Base-by-base conservation (phyloP, 2,329 filamentous ascomycete species). In the Didymella pinodella region DNA sequence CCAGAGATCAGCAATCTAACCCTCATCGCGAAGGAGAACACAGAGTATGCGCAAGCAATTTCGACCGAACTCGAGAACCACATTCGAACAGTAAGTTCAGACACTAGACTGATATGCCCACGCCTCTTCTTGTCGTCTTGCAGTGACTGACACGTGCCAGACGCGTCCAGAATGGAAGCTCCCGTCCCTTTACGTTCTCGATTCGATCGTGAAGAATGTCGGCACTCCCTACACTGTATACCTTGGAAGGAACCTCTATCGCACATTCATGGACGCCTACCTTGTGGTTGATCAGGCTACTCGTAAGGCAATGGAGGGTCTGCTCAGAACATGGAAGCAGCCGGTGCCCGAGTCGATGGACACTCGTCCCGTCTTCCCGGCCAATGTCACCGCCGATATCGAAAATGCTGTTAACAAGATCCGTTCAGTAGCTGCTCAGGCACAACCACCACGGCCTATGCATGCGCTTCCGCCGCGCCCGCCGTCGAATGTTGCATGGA, bases 131-230 rank as follows among this genome's bases (percentile, higher is more conserved):
- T 36, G 5, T 26, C 29, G 10, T 12, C 12, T 10, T 46, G 25
- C 58, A 36, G 40, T 61, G 58, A 66, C 68, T 70, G 44, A 70
- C 54, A 45, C 41, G 54, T 20, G n/a, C n/a, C 79, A 99, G 95
- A 92, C 90, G 54, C 87, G 92, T 45, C 93, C 95, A 38, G 85
- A 88, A 61, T 93, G 93, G 77, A 99, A 98, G 75, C 83, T 99
- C 2, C 93, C 95, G 18, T 92, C 95, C n/a, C 85, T 99, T 28
- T 99, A 98, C 79, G 92, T 99, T 65, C 89, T 99, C 73, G 95
- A 99, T 80, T 98, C 94, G 16, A 94, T 99, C 62, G 93, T 96
- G 75, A 99, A 99, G 80, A 98, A 99, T 82, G 93, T 99, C 62
- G 95, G 95, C 61, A 97, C 94, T 0, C 95, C 95, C 7, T 99